These are phyloP conservation scores for Gomphus bonarii DNA, from an alignment of 1,284 basidiomycete species.

Conservation along the genomic window DNA sequence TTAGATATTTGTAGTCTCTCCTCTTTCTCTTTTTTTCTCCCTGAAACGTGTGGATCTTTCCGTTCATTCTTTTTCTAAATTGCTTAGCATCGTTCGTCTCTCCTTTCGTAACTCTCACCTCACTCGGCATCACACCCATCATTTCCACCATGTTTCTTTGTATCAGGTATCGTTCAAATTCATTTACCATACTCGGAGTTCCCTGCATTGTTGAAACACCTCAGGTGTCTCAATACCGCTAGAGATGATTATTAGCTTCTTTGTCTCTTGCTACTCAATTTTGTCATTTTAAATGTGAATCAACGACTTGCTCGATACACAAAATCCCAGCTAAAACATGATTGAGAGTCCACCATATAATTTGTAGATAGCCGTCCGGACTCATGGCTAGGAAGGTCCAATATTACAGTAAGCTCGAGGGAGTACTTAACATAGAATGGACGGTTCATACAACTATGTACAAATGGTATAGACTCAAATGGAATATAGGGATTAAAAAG, in stretches of 20 bases:
- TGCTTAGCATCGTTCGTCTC: not conserved
- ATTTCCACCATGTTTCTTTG: not conserved
- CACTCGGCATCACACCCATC: not conserved
- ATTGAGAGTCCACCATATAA: too few relatives aligned
- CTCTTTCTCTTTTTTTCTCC: not conserved
- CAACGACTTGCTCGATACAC: too few relatives aligned
- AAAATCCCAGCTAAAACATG: too few relatives aligned
- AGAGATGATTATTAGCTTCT: not conserved
- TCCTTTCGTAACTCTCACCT: not conserved
- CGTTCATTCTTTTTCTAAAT: not conserved
- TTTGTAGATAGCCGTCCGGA: too few relatives aligned
- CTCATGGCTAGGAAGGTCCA: too few relatives aligned
- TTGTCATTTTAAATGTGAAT: too few relatives aligned
- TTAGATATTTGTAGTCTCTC: not conserved
- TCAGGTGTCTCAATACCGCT: not conserved
- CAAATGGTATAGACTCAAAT: too few relatives aligned
- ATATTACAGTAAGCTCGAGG: too few relatives aligned
- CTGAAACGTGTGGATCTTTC: not conserved
- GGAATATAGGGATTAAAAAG: too few relatives aligned
- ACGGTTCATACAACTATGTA: too few relatives aligned
- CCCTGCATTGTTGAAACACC: not conserved
- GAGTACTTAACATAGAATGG: too few relatives aligned
- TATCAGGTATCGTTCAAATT: not conserved
- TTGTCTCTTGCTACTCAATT: not conserved
- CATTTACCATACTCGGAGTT: not conserved